phyloP scores from a whole-genome alignment of 495 filamentous ascomycete genomes.

The Penicillium maclennaniae region DNA sequence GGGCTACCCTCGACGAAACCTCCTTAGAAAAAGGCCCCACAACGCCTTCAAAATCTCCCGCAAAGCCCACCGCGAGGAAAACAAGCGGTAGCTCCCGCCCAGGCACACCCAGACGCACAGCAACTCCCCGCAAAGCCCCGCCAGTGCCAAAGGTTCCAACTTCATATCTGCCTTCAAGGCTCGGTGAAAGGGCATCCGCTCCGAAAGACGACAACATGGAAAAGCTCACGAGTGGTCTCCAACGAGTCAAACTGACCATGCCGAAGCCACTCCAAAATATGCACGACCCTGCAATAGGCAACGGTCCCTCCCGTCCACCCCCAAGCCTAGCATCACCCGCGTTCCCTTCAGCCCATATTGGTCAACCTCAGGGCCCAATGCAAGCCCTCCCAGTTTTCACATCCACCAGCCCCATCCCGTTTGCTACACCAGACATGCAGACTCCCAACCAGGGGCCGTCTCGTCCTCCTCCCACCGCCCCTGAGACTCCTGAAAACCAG shows the following conservation, averaged over 20 bases:
- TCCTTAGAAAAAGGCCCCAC: background rate
- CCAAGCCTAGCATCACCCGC: conserved; percentile 15
- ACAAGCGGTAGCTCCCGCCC: conserved; percentile 37
- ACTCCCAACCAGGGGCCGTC: background rate
- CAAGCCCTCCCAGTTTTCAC: conserved; percentile 50
- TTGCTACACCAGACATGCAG: conserved; percentile 27
- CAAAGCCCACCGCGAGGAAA: conserved; percentile 29
- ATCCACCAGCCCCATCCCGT: conserved; percentile 48
- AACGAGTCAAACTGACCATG: conserved; percentile 72
- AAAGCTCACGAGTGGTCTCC: conserved; percentile 61
- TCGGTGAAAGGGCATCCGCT: conserved; percentile 7
- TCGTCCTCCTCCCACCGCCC: background rate
- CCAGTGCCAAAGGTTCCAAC: conserved; percentile 45
- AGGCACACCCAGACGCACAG: conserved; percentile 43
- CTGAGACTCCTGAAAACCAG: background rate
- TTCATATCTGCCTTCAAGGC: conserved; percentile 19
- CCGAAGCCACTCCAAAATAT: conserved; percentile 27
- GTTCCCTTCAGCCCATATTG: conserved; percentile 22
- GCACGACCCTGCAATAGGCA: background rate
- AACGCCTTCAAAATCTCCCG: conserved; percentile 13
- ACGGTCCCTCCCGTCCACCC: conserved; percentile 1
- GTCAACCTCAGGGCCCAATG: conserved; percentile 29
- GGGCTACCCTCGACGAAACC: background rate
- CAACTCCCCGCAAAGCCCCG: conserved; percentile 41
- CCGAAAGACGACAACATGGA: conserved; percentile 50